Percentiles rank a stretch among this genome's conserved stretches.
Evolutionary conservation across 2,329 filamentous ascomycete species (phyloP).

Genomic region (Talaromyces albobiverticillius): DNA sequence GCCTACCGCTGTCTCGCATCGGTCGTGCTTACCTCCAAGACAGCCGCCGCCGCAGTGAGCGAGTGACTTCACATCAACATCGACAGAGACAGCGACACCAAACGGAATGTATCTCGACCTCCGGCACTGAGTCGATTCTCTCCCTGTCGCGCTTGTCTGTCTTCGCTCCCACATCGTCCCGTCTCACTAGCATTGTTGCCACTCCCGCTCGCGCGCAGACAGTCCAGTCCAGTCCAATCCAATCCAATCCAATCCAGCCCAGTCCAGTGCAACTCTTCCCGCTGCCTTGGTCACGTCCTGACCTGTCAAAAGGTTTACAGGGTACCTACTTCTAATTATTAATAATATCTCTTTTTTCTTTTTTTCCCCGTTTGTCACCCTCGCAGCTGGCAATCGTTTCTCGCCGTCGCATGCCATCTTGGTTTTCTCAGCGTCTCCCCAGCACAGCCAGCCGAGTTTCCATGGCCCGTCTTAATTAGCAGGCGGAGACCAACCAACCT

Average conservation of each 20-base stretch:
- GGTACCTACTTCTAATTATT: not conserved
- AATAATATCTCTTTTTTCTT: not conserved
- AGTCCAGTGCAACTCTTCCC: not conserved
- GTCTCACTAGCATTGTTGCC: not conserved
- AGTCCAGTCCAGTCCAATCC: not conserved
- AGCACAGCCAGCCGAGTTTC: not conserved
- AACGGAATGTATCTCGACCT: too few relatives aligned
- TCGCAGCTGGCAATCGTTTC: not conserved
- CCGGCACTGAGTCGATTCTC: not conserved
- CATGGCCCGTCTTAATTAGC: constrained; percentile 12
- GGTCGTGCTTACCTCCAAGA: not conserved
- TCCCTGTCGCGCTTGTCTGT: not conserved
- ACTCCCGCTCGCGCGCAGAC: not conserved
- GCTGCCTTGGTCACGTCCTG: not conserved
- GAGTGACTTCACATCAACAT: too few relatives aligned
- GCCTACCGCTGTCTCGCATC: too few relatives aligned
- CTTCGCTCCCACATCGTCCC: not conserved
- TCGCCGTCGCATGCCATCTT: not conserved
- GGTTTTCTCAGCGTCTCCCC: not conserved
- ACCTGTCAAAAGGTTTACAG: not conserved
- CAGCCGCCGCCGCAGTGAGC: too few relatives aligned
- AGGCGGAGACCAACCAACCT: constrained; percentile 3
- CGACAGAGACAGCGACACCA: too few relatives aligned
- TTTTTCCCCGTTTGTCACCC: not conserved
- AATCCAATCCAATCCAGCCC: not conserved